Conservation (phyloP, 1,139 yeast genomes). For the Suhomyces atakaporum region DNA sequence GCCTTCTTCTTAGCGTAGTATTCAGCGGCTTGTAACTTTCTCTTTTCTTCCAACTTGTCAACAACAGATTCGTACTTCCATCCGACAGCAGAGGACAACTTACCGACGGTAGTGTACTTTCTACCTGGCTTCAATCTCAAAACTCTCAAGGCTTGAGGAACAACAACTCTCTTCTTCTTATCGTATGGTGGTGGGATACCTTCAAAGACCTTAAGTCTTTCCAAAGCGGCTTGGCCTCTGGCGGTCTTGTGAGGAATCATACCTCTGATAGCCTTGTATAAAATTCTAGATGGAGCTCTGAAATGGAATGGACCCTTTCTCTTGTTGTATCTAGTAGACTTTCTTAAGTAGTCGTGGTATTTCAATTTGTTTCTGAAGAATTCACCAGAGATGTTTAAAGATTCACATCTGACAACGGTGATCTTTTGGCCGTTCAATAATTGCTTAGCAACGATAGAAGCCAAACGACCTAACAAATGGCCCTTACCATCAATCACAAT, state of each 20-base stretch:
- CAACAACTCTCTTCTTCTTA: slow-evolving; percentile 99
- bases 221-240: slow-evolving; percentile 99
- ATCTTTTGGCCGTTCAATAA: slow-evolving; percentile 97
- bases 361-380: slow-evolving; percentile 99
- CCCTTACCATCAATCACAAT: slow-evolving; percentile 99
- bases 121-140: slow-evolving; percentile 99
- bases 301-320: slow-evolving; percentile 99
- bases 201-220: slow-evolving; percentile 98
- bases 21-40: slow-evolving; percentile 99
- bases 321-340: slow-evolving; percentile 98
- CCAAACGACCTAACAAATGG: slow-evolving; percentile 99
- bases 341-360: slow-evolving; percentile 99
- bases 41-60: slow-evolving; percentile 97
- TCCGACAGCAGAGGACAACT: slow-evolving; percentile 95
- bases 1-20: slow-evolving; percentile 99
- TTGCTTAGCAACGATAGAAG: slow-evolving; percentile 98
- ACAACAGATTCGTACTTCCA: slow-evolving; percentile 99
- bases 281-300: slow-evolving; percentile 99
- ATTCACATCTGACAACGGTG: slow-evolving; percentile 97
- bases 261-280: slow-evolving; percentile 99
- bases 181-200: slow-evolving; percentile 99
- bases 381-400: slow-evolving; percentile 98
- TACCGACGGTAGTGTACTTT: slow-evolving; percentile 98
- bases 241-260: slow-evolving; percentile 99
- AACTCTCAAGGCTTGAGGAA: slow-evolving; percentile 99